Percentiles rank a stretch among this genome's conserved stretches.
phyloP scores from a whole-genome alignment of 768 basidiomycete species.

The Xerocomellus chrysenteron region DNA sequence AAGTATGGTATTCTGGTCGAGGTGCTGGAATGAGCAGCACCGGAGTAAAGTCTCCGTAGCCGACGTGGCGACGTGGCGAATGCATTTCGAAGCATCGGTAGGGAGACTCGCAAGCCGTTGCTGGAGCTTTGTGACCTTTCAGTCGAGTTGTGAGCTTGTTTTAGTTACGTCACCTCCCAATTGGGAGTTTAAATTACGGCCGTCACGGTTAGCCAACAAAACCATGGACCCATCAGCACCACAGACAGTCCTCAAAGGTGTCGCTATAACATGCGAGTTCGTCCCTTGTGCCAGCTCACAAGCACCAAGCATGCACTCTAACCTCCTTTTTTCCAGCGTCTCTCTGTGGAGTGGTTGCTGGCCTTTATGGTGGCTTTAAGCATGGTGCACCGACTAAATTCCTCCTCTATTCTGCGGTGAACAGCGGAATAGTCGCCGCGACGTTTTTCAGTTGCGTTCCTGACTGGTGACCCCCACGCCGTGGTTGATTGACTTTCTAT shows the following conservation, averaged over 20 bases:
- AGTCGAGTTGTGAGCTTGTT: not conserved
- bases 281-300: slow-evolving; percentile 34
- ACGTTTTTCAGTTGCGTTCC: slow-evolving; percentile 72
- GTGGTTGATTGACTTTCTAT: not conserved
- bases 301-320: slow-evolving; percentile 19
- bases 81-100: slow-evolving; percentile 15
- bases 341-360: slow-evolving; percentile 47
- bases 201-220: too few relatives aligned
- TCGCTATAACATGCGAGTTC: slow-evolving; percentile 78
- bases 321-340: slow-evolving; percentile 47
- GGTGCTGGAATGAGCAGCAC: not conserved
- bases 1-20: not conserved
- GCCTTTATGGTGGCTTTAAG: slow-evolving; percentile 46
- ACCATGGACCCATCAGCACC: slow-evolving; percentile 34
- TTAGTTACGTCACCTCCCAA: not conserved
- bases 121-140: not conserved
- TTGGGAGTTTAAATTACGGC: not conserved
- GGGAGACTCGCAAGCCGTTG: not conserved
- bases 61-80: slow-evolving; percentile 2
- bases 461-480: not conserved
- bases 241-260: slow-evolving; percentile 54
- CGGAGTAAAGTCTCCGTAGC: slow-evolving; percentile 6
- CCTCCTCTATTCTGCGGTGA: slow-evolving; percentile 62
- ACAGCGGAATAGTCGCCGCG: slow-evolving; percentile 67
- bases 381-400: slow-evolving; percentile 48